Conservation (phyloP, 176 grass and related monocot species). For the Triticum dicoccoides region DNA sequence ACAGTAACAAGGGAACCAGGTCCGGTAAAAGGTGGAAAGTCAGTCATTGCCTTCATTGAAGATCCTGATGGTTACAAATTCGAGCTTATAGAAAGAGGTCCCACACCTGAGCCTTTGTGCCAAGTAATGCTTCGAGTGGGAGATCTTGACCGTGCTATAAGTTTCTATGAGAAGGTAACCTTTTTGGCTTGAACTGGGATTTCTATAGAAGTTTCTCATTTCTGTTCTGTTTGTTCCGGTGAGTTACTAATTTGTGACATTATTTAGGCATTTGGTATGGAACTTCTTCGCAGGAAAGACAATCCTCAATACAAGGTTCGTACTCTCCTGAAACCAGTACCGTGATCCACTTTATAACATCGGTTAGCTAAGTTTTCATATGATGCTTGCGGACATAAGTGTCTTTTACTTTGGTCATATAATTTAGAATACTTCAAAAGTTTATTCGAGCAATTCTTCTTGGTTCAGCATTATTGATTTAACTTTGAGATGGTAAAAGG, state of each 20-base stretch:
- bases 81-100: constrained; percentile 87
- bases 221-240: neutral
- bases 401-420: too few relatives aligned
- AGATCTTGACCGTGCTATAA: constrained; percentile 81
- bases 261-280: constrained; percentile 96
- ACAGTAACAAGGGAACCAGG: constrained; percentile 88
- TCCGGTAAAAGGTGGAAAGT: constrained; percentile 77
- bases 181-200: neutral
- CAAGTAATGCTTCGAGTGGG: constrained; percentile 98
- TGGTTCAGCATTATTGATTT: constrained; percentile 20
- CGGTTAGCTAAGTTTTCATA: constrained; percentile 14
- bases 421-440: neutral
- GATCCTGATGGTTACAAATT: constrained; percentile 98
- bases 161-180: constrained; percentile 90
- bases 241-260: constrained; percentile 14
- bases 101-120: constrained; percentile 87
- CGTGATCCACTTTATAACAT: neutral
- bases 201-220: neutral
- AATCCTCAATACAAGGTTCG: constrained; percentile 92
- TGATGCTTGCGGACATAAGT: neutral
- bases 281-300: constrained; percentile 86
- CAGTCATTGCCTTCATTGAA: constrained; percentile 87
- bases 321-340: neutral
- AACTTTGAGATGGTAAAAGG: neutral
- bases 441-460: neutral